Evolutionary conservation across 352 stramenopile species (phyloP).

Genomic region (Vaucheria bursata): DNA sequence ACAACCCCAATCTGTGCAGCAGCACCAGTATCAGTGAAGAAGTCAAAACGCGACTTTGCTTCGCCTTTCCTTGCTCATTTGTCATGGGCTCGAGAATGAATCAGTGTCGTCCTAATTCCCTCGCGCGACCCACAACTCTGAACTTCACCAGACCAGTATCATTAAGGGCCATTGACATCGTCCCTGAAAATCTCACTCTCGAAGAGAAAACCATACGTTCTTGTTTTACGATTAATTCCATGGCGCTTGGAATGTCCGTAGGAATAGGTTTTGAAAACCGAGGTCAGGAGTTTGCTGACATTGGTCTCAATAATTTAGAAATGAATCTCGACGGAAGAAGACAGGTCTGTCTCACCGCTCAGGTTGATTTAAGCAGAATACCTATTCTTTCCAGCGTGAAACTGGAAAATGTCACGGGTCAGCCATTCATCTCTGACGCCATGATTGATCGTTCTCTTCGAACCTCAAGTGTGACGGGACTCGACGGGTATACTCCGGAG

Average conservation of each 20-base stretch:
- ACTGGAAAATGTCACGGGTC: neutral
- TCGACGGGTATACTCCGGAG: neutral
- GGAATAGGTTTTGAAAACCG: neutral
- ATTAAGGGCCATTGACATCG: neutral
- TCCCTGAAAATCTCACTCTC: neutral
- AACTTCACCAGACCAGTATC: neutral
- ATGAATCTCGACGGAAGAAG: neutral
- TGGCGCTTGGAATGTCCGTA: neutral
- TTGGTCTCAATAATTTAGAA: neutral
- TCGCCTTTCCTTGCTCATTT: neutral
- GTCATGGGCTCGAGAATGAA: neutral
- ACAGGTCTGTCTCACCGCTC: neutral
- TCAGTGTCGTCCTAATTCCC: neutral
- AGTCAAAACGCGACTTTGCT: neutral
- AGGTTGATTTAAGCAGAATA: neutral
- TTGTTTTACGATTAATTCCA: neutral
- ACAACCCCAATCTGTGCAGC: neutral
- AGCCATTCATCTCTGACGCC: neutral
- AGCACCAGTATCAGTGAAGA: neutral
- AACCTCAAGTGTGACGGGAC: neutral
- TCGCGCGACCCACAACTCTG: neutral
- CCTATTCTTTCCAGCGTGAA: neutral
- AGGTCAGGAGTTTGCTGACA: neutral
- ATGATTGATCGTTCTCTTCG: neutral
- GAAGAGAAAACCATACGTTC: neutral